Conservation (phyloP, 257 asterid genomes). For the Lycium barbarum region DNA sequence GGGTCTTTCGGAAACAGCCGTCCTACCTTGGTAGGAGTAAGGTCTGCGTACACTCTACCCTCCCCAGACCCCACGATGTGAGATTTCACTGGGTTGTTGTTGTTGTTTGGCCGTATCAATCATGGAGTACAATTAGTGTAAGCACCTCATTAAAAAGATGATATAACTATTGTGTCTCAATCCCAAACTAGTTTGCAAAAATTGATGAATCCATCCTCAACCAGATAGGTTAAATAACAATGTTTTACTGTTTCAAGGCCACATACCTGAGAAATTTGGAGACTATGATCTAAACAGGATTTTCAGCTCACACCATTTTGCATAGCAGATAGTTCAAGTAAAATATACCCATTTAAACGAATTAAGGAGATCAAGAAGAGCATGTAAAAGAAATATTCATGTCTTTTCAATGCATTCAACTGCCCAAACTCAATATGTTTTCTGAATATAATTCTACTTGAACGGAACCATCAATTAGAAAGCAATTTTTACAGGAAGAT, state of each 20-base stretch:
- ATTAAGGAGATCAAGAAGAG: background rate
- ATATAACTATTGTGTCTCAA: background rate
- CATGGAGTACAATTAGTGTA: background rate
- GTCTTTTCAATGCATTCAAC: constrained; percentile 9
- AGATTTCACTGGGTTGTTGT: too few relatives aligned
- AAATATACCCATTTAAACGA: background rate
- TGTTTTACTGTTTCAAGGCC: background rate
- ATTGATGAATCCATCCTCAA: background rate
- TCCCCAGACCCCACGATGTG: too few relatives aligned
- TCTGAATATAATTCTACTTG: background rate
- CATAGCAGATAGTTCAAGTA: background rate
- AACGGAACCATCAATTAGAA: background rate
- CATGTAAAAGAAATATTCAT: constrained; percentile 7
- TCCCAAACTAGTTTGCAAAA: background rate
- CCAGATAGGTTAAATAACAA: background rate
- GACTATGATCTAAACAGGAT: background rate
- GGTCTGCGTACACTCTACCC: too few relatives aligned
- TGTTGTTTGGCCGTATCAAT: background rate
- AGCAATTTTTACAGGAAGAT: background rate
- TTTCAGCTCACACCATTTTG: background rate
- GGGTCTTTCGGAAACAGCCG: too few relatives aligned
- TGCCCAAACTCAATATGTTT: background rate
- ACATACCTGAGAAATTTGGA: background rate
- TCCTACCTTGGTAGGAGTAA: too few relatives aligned
- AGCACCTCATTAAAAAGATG: background rate